These are phyloP conservation scores for Leishmania guyanensis DNA, from an alignment of 208 protist genomes.

Conservation along the genomic window DNA sequence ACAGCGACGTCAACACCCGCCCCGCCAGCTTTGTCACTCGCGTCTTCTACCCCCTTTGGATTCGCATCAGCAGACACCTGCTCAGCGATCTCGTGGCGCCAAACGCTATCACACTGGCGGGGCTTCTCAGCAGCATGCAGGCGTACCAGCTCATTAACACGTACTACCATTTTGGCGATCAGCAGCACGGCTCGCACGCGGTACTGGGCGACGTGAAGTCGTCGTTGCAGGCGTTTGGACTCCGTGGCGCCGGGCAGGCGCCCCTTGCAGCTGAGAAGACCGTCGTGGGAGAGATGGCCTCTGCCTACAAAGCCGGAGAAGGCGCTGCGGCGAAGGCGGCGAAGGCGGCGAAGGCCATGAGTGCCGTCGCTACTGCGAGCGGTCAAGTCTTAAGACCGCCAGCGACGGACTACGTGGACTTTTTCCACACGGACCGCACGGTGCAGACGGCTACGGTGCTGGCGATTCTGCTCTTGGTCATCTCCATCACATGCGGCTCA, in stretches of 20 bases:
- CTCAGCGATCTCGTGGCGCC: constrained; percentile 88
- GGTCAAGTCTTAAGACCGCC: constrained; percentile 2
- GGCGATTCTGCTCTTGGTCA: constrained; percentile 60
- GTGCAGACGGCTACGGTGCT: constrained; percentile 68
- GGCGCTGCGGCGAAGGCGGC: background rate
- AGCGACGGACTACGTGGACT: constrained; percentile 37
- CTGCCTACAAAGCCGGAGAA: constrained; percentile 2
- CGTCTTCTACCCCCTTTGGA: constrained; percentile 70
- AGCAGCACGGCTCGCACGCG: background rate
- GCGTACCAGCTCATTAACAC: constrained; percentile 84
- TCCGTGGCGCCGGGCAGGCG: constrained; percentile 47
- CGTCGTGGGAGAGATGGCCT: constrained; percentile 18
- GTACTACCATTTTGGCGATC: constrained; percentile 53
- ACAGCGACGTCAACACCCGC: constrained; percentile 70
- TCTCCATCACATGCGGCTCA: constrained; percentile 68
- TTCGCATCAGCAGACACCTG: constrained; percentile 48
- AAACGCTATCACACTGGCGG: constrained; percentile 88
- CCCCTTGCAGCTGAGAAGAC: constrained; percentile 23
- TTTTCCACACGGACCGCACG: constrained; percentile 50
- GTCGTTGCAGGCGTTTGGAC: constrained; percentile 42
- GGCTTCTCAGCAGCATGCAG: constrained; percentile 81
- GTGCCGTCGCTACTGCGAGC: constrained; percentile 1
- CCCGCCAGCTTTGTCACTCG: constrained; percentile 80
- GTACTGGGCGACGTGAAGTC: constrained; percentile 31
- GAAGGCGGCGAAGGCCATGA: background rate